These are phyloP conservation scores for Solanum dulcamara DNA, from an alignment of 257 asterid species.

Conservation along the genomic window DNA sequence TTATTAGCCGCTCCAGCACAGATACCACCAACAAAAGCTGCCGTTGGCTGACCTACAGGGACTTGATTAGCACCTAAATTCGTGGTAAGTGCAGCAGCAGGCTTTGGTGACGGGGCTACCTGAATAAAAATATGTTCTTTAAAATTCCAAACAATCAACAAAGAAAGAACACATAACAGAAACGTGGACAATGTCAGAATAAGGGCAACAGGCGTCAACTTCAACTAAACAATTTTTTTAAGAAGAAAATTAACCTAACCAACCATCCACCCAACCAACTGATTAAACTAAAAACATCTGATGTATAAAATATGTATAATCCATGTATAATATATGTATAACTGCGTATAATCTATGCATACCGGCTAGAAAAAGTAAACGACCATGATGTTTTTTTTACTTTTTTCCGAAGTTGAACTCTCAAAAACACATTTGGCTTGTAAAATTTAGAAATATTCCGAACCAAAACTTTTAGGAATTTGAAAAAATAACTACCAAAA, in stretches of 20 bases:
- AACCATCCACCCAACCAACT: not conserved
- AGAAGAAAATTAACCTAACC: not conserved
- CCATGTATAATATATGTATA: too few species aligned
- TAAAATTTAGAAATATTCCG: too few species aligned
- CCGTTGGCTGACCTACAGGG: not conserved
- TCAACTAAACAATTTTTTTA: not conserved
- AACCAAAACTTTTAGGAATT: too few species aligned
- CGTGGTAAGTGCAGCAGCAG: not conserved
- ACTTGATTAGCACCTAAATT: not conserved
- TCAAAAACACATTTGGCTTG: too few species aligned
- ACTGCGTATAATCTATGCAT: not conserved
- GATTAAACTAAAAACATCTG: not conserved
- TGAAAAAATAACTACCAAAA: too few species aligned
- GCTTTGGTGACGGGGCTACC: not conserved
- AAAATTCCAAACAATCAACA: not conserved
- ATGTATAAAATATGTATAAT: not conserved
- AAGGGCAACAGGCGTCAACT: not conserved
- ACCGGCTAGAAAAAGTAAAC: too few species aligned
- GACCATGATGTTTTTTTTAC: too few species aligned
- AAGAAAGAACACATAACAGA: not conserved
- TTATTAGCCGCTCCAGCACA: slow-evolving; percentile 21
- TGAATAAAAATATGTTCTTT: not conserved
- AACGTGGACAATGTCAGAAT: not conserved
- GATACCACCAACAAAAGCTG: not conserved
- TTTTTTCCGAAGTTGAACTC: too few species aligned